Conservation (phyloP, 2,329 filamentous ascomycete genomes). For the Tolypocladium endophyticum region DNA sequence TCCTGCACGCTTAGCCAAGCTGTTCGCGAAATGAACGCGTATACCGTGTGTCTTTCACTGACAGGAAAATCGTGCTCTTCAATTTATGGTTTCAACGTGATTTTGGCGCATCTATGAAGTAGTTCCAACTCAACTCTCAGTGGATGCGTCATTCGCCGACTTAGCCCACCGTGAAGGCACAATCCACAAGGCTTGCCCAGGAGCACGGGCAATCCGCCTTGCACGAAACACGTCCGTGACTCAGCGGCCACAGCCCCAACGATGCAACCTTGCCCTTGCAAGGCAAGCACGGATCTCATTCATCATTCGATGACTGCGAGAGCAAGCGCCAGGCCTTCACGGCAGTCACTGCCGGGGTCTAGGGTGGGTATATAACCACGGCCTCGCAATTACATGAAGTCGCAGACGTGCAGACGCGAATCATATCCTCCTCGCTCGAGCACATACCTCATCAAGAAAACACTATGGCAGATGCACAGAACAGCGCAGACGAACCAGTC, state of each 20-base stretch:
- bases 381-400: not conserved
- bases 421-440: not conserved
- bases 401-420: not conserved
- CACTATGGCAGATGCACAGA: not conserved
- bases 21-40: no score
- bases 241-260: not conserved
- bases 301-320: not conserved
- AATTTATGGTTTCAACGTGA: no score
- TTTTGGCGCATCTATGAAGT: not conserved
- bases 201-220: not conserved
- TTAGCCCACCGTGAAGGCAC: not conserved
- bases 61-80: no score
- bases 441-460: not conserved
- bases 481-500: conserved; percentile 8
- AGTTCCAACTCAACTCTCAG: no score
- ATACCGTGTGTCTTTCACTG: no score
- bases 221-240: not conserved
- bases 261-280: not conserved
- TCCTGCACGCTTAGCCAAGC: no score
- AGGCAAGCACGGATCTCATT: not conserved
- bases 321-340: not conserved
- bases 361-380: not conserved
- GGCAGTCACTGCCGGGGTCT: not conserved
- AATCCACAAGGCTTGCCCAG: not conserved
- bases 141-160: not conserved